Percentiles rank a stretch among this genome's conserved stretches.
These are phyloP conservation scores for Leersia perrieri DNA, from an alignment of 176 grass and related monocot genomes.

Conservation along the genomic window DNA sequence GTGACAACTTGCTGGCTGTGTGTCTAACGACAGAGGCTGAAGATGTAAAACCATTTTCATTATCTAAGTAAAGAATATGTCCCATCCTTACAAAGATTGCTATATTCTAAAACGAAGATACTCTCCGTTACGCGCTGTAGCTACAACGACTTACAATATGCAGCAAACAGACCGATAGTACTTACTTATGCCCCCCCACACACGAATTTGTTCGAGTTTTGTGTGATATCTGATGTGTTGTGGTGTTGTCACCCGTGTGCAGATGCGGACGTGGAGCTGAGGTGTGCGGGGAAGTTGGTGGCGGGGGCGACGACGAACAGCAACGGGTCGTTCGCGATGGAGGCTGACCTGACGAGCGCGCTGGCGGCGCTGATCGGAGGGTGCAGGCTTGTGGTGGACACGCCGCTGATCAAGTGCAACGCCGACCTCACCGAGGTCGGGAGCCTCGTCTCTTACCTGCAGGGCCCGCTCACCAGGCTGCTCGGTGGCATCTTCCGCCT, in stretches of 20 bases:
- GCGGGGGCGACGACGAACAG: slow-evolving; percentile 51
- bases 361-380: slow-evolving; percentile 41
- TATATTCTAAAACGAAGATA: too few species aligned
- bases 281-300: slow-evolving; percentile 41
- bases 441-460: slow-evolving; percentile 45
- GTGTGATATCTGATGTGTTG: too few species aligned
- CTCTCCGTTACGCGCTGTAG: too few species aligned
- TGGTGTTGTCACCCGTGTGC: background rate
- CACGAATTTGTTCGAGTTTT: too few species aligned
- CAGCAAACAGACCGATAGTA: too few species aligned
- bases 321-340: slow-evolving; percentile 49
- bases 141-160: too few species aligned
- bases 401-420: slow-evolving; percentile 58
- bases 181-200: too few species aligned
- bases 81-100: too few species aligned
- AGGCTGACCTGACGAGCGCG: slow-evolving; percentile 40
- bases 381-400: slow-evolving; percentile 60
- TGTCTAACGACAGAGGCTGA: too few species aligned
- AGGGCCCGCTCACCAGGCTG: slow-evolving; percentile 47
- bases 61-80: too few species aligned
- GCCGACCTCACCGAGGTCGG: slow-evolving; percentile 38
- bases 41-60: too few species aligned
- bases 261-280: slow-evolving; percentile 60
- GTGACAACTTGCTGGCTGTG: too few species aligned
- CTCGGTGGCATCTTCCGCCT: slow-evolving; percentile 44